Evolutionary conservation across 2,329 filamentous ascomycete genomes (phyloP), one percentile per base, ranked within the genome.

Genomic region (Chaetomiaceae sp.): DNA sequence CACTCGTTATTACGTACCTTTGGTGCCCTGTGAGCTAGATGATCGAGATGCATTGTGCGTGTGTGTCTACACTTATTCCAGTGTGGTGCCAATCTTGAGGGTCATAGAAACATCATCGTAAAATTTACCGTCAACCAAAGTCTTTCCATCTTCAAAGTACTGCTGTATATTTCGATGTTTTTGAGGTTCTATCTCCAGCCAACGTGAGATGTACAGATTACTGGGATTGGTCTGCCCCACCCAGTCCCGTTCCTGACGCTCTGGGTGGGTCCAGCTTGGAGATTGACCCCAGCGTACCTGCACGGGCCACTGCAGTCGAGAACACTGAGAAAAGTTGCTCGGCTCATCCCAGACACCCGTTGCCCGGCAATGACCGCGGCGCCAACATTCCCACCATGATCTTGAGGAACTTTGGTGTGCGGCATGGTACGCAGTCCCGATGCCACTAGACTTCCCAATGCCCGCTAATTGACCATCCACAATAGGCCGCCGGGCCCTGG

Each of bases 401-500:
- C 62, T 61, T 79, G 58, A 74, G 78, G 70, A 80, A 73, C 63
- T 67, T 72, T 58, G 70, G 70, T 47, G 67, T 74, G 65, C 77
- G 77, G 75, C 71, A 79, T 65, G 73, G 79, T 81, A 68, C 62
- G 73, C 60, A 17, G 4, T 4, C 16, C 2, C 25, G 3, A 20
- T 5, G 17, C 1, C 10, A 10, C 4, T 13, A 2, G 12, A 14
- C 21, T 13, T 46, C 5, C 2, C 1, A 46, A 4, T 16, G 10
- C 8, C 3, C 48, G 33, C 30, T 46, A 44, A 54, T 43, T 40
- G 41, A 46, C 50, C 39, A 44, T 7, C 8, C 53, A 33, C 3
- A 14, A 40, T 53, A 83, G 79, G 77, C 73, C 77, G 75, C 58
- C 73, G 70, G 68, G 74, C 73, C 61, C 62, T 82, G 65, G 71